phyloP scores from a whole-genome alignment of 202 grass and related monocot genomes.

The Eragrostis tef region DNA sequence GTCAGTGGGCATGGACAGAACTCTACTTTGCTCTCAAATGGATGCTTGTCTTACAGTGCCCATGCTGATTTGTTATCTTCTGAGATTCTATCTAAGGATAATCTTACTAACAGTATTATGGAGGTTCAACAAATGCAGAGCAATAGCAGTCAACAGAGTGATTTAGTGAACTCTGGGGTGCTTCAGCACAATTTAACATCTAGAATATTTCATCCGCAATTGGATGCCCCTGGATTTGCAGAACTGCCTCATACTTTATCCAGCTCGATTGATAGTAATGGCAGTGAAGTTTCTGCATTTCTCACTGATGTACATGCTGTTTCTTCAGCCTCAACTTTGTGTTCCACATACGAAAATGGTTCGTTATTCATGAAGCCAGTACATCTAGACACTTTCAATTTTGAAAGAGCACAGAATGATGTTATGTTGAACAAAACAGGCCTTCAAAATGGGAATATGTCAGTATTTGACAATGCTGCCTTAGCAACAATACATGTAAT shows the following conservation, averaged over 20 bases:
- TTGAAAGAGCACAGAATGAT: constrained; percentile 51
- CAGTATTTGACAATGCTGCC: constrained; percentile 45
- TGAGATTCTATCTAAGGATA: constrained; percentile 49
- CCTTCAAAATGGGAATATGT: constrained; percentile 44
- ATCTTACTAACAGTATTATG: constrained; percentile 33
- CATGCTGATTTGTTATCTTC: constrained; percentile 45
- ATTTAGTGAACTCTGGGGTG: constrained; percentile 38
- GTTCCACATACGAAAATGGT: constrained; percentile 56
- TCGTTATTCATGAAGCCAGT: constrained; percentile 59
- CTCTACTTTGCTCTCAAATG: constrained; percentile 41
- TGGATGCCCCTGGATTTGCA: constrained; percentile 48
- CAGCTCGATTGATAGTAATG: constrained; percentile 70
- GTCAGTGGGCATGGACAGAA: constrained; percentile 45
- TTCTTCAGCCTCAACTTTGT: constrained; percentile 55
- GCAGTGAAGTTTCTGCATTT: constrained; percentile 63
- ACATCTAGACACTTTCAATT: constrained; percentile 54
- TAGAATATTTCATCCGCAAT: constrained; percentile 50
- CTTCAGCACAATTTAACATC: constrained; percentile 44
- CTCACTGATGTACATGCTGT: constrained; percentile 64
- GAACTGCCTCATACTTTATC: constrained; percentile 57
- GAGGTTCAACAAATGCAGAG: constrained; percentile 48
- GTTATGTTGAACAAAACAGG: constrained; percentile 51
- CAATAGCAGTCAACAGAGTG: constrained; percentile 41
- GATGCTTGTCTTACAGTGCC: constrained; percentile 25
- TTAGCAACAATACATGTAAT: constrained; percentile 55